Evolutionary conservation across 345 rosid species (phyloP).

Genomic region (Eucalyptus erythrocorys): DNA sequence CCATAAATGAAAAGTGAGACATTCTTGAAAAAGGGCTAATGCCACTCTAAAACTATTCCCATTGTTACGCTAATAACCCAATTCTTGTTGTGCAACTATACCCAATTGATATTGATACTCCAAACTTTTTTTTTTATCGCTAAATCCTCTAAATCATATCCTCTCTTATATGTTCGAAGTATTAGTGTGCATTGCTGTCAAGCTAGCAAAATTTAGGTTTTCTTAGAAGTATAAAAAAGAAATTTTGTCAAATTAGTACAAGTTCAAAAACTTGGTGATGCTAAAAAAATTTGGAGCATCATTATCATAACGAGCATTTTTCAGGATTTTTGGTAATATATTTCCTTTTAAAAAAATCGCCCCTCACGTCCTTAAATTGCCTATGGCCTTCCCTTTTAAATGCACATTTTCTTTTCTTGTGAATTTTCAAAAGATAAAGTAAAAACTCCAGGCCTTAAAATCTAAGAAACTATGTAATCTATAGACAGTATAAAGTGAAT

Average conservation of each 20-base stretch:
- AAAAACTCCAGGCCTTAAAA: neutral
- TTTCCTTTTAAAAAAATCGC: neutral
- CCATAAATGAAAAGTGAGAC: neutral
- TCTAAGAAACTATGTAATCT: neutral
- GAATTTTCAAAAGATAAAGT: neutral
- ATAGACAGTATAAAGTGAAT: neutral
- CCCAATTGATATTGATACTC: rapidly evolving
- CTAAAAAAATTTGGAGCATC: neutral
- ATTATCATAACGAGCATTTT: neutral
- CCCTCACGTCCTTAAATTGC: neutral
- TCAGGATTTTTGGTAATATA: neutral
- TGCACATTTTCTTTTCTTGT: neutral
- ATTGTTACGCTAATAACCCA: neutral
- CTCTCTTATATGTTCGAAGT: no score
- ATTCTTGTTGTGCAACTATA: no score
- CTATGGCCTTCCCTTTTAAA: neutral
- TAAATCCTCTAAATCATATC: neutral
- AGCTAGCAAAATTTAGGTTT: neutral
- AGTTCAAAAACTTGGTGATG: rapidly evolving
- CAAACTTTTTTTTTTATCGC: neutral
- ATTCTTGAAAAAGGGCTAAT: rapidly evolving
- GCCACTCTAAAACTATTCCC: neutral
- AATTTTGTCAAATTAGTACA: neutral
- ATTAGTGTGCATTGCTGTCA: rapidly evolving
- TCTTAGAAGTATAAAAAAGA: no score